These are phyloP conservation scores for Zopfochytrium polystomum DNA, from an alignment of 371 early-diverging fungal species.

Conservation along the genomic window DNA sequence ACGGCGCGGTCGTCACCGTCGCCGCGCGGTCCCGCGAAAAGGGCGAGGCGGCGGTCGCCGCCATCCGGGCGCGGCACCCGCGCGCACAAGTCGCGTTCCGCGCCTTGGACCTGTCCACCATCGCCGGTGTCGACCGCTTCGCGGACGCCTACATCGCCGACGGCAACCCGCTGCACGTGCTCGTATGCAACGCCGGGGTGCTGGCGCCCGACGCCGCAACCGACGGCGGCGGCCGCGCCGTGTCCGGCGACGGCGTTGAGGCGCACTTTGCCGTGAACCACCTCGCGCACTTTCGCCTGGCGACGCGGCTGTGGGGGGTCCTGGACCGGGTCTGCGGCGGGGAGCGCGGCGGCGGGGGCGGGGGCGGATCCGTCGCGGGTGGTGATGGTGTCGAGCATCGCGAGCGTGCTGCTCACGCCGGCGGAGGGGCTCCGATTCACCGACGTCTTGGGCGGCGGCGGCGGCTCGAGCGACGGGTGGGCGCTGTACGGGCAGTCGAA, in stretches of 20 bases:
- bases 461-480: constrained; percentile 35
- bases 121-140: constrained; percentile 33
- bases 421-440: constrained; percentile 46
- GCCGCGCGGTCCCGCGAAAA: too few relatives aligned
- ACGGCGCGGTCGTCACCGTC: too few relatives aligned
- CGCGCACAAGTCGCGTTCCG: too few relatives aligned
- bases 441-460: constrained; percentile 31
- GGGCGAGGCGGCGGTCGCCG: too few relatives aligned
- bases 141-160: constrained; percentile 19
- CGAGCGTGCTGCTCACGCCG: constrained; percentile 19
- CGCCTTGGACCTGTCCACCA: too few relatives aligned
- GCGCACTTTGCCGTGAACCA: constrained; percentile 61
- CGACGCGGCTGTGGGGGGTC: constrained; percentile 53
- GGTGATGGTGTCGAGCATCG: constrained; percentile 48
- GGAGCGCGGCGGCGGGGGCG: constrained; percentile 30
- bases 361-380: constrained; percentile 42
- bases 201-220: too few relatives aligned
- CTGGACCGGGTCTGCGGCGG: too few relatives aligned
- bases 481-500: constrained; percentile 53
- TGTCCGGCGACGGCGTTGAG: constrained; percentile 70
- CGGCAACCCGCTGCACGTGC: constrained; percentile 31
- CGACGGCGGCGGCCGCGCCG: too few relatives aligned
- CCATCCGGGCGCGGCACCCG: too few relatives aligned
- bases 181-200: constrained; percentile 53
- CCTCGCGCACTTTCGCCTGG: constrained; percentile 42